Evolutionary conservation across 805 yeast species (phyloP), one percentile per base, ranked within the genome.

Genomic region (Lachancea dasiensis): DNA sequence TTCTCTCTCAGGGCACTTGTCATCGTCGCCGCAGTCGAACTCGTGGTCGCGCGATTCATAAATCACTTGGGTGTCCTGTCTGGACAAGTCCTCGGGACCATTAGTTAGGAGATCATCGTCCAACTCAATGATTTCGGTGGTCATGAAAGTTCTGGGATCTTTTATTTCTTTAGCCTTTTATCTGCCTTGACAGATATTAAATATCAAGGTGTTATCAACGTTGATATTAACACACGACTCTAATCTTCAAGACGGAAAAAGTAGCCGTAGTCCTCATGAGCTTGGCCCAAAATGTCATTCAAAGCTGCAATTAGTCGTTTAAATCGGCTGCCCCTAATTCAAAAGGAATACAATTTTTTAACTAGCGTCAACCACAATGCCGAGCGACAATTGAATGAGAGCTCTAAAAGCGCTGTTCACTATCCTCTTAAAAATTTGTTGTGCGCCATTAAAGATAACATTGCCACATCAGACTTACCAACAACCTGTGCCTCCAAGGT

Each of bases 401-500:
- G 3, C 44, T 51, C 9, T 16, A 21, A 32, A n/a, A 11, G 19
- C 22, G 13, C 17, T 8, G 24, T 20, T n/a, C n/a, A n/a, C n/a
- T n/a, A n/a, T 9, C 55, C 58, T 3, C 44, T 71, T 19, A 35
- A 50, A 1, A 64, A 65, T 6, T 49, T 56, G 2, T 52, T 63
- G 0, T 60, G 66, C 8, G 82, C 81, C 0, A 62, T 82, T 17
- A 94, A 92, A 52, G 97, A 90, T 61, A 87, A 86, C 55, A 79
- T 89, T 34, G 75, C 77, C 28, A 80, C 96, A 0, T 61, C 54
- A 6, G 70, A 69, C 9, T 70, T 72, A 28, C 75, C 82, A 1
- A 85, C 97, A 0, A 83, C 95, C 0, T 84, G 96, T 50, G 81
- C 81, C 0, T 89, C 97, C 0, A 56, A 63, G 27, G 74, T 82